Evolutionary conservation across 2,329 filamentous ascomycete species (phyloP).

Genomic region (Claviceps africana): DNA sequence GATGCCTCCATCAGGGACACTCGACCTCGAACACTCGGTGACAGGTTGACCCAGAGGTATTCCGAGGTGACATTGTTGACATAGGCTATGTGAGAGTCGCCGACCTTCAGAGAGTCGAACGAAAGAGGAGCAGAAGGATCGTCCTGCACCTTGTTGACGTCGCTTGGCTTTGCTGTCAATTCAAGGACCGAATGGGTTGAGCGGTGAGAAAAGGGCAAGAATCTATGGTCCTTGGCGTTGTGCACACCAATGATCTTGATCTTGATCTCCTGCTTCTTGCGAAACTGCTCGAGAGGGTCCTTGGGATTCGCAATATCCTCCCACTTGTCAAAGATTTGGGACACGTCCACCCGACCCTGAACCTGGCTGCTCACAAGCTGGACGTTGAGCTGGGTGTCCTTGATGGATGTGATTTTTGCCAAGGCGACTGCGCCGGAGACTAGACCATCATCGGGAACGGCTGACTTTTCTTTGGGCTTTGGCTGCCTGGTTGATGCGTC

Average conservation of each 20-base stretch:
- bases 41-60: constrained; percentile 80
- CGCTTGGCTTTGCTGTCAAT: constrained; percentile 64
- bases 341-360: constrained; percentile 85
- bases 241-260: constrained; percentile 78
- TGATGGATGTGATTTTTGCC: constrained; percentile 69
- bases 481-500: constrained; percentile 27
- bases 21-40: constrained; percentile 74
- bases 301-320: constrained; percentile 76
- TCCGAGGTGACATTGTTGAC: constrained; percentile 78
- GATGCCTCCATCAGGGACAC: constrained; percentile 73
- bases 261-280: constrained; percentile 52
- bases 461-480: constrained; percentile 17
- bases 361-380: constrained; percentile 58
- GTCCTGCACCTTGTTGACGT: constrained; percentile 37
- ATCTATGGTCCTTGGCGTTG: constrained; percentile 78
- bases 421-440: constrained; percentile 58
- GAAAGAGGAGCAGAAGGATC: constrained; percentile 36
- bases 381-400: constrained; percentile 86
- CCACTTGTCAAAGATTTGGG: constrained; percentile 79
- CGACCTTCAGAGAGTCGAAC: constrained; percentile 58
- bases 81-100: constrained; percentile 63
- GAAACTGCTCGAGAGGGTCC: constrained; percentile 60
- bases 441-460: constrained; percentile 51
- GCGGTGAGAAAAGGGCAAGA: constrained; percentile 80
- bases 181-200: constrained; percentile 74